A percentile compares a stretch with the other conserved stretches of the same genome.
Evolutionary conservation across 1,139 yeast species (phyloP).

Genomic region (Kazachstania sp.): DNA sequence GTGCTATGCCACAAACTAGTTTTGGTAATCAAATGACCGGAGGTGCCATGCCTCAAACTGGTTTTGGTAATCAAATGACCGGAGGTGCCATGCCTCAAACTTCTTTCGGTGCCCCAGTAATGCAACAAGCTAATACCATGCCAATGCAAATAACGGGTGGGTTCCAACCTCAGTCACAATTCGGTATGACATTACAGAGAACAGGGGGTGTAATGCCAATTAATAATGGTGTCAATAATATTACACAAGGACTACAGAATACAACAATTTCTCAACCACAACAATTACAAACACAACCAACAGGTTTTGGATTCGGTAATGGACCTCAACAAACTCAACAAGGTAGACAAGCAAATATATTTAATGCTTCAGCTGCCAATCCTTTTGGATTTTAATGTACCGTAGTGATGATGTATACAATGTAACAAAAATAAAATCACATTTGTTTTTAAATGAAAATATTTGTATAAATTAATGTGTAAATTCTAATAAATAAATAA

Average conservation of each 20-base stretch:
- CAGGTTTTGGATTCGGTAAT: conserved; percentile 62
- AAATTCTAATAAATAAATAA: neutral
- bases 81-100: conserved; percentile 36
- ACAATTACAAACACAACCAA: conserved; percentile 57
- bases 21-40: conserved; percentile 34
- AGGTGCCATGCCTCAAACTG: conserved; percentile 26
- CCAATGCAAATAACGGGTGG: conserved; percentile 21
- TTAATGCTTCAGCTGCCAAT: conserved; percentile 84
- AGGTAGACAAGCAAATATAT: conserved; percentile 70
- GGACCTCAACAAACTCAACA: conserved; percentile 36
- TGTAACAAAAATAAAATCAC: neutral
- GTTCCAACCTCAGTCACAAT: conserved; percentile 30
- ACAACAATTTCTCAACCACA: conserved; percentile 38
- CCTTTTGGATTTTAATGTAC: conserved; percentile 74
- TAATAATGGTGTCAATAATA: conserved; percentile 37
- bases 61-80: conserved; percentile 32
- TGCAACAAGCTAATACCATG: conserved; percentile 13
- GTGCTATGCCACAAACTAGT: conserved; percentile 36
- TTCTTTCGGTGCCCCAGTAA: conserved; percentile 15
- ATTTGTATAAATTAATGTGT: neutral
- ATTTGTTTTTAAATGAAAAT: neutral
- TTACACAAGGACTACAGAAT: conserved; percentile 59
- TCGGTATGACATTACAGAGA: conserved; percentile 34
- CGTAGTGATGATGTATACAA: neutral
- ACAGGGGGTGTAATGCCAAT: conserved; percentile 38